Base-by-base conservation (phyloP, 192 early-diverging fungal species). In the Coemansia sp. region DNA sequence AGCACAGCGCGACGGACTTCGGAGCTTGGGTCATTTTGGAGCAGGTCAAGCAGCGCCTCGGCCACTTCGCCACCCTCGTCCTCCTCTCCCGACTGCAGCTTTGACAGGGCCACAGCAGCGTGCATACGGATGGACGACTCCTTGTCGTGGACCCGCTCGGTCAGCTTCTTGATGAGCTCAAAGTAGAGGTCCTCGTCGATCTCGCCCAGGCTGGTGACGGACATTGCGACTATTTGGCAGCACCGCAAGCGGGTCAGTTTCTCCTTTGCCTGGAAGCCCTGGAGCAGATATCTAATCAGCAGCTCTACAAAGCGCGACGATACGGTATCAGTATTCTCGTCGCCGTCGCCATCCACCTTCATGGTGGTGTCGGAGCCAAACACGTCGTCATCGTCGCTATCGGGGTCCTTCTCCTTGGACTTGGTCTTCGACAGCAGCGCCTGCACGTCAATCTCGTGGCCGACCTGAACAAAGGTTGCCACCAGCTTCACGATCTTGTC, bases 1-100 rank as follows among this genome's bases (percentile, higher is more conserved):
- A 95, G 64, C 37, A 91, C 88, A 6, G 87, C 88, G 42, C 90
- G 86, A 50, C 94, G 88, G 15, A 95, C 91, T 57, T 95, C 92
- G 15, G 89, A 82, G 74, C 82, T 90, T 17, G 91, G 83, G 40
- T 95, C 93, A 71, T 86, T 67, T 58, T 87, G 86, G 64, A 95
- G 62, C 30, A 91, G 60, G 25, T 83, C 69, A 28, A 92, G 44
- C 40, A 93, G 66, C 28, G 82, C 82, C 41, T 90, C 74, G 23
- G 82, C 83, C 37, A 92, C 85, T 38, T 82, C 83, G 27, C 77
- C 68, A 7, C 84, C 85, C 11, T 88, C 87, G 9, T 66, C 79
- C 53, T 85, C 75, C 40, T 86, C 86, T 13, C 74, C 83, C 28
- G 84, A 87, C 69, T 91, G 91, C 28, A 95, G 79, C 59, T 88